phyloP scores from a whole-genome alignment of 768 basidiomycete genomes.

The Tremella fuciformis region DNA sequence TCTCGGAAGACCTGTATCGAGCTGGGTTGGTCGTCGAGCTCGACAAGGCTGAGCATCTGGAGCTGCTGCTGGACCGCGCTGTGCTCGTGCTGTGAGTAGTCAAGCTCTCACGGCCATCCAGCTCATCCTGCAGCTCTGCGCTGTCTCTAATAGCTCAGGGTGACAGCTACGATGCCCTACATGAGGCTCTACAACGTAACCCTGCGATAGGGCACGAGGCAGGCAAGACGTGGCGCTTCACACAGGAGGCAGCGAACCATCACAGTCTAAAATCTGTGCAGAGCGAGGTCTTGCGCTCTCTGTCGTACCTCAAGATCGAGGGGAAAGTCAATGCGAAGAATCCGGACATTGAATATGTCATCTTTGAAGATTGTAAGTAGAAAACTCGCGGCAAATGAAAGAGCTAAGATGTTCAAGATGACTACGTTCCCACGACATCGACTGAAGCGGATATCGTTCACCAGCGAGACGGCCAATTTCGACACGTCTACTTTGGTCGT shows the following conservation, averaged over 20 bases:
- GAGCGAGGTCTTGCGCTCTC: conserved; percentile 64
- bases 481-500: conserved; percentile 45
- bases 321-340: conserved; percentile 78
- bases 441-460: conserved; percentile 18
- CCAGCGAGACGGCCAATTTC: conserved; percentile 33
- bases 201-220: conserved; percentile 63
- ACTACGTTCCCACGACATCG: conserved; percentile 14
- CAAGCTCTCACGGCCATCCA: no score
- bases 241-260: conserved; percentile 58
- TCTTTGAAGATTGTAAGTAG: conserved; percentile 80
- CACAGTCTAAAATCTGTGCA: conserved; percentile 20
- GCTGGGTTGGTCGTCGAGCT: conserved; percentile 53
- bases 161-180: conserved; percentile 66
- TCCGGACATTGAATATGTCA: conserved; percentile 69
- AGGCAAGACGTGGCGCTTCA: conserved; percentile 72
- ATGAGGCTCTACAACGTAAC: conserved; percentile 57
- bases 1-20: conserved; percentile 54
- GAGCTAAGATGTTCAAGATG: conserved; percentile 1
- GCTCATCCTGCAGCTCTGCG: conserved; percentile 59
- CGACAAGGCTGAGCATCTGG: conserved; percentile 68
- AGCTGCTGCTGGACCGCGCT: conserved; percentile 69
- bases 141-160: conserved; percentile 76
- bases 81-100: conserved; percentile 75
- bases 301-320: conserved; percentile 76
- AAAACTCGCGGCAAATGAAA: not conserved